Base-by-base conservation (phyloP, 2,329 filamentous ascomycete genomes). In the Colletotrichum euphorbiae region DNA sequence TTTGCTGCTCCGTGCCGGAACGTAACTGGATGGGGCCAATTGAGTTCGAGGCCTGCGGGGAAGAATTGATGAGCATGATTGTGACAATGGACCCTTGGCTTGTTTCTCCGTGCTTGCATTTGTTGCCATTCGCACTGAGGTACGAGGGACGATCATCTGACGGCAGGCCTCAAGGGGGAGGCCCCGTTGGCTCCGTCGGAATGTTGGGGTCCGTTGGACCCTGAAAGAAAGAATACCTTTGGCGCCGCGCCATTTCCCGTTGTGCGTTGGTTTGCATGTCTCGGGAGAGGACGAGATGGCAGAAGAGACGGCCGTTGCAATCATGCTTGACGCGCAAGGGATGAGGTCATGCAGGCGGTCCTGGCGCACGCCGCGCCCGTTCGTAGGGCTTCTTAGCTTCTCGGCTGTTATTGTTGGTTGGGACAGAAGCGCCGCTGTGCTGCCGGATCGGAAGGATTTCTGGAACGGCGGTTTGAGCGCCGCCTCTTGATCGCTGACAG, bases 281-380 rank as follows among this genome's bases (percentile, higher is more conserved):
- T 67, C 64, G 61, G 58, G 64, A 63, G 40, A 50, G 3, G 40
- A 63, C 33, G 21, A 21, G 31, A 57, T 21, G 40, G 52, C 15
- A 51, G 48, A 31, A 51, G 59, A 55, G 50, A 45, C 38, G 51
- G 58, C 46, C 45, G 58, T 61, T 52, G 58, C 24, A 45, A 58
- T 15, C 36, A 52, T 52, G 64, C 64, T 67, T 67, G 52, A 67
- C 59, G 38, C 59, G 38, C 52, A 67, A 64, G 45, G 38, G 46
- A 55, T 67, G 64, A 67, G 64, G 64, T 64, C 59, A 67, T 58
- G 17, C 15, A 28, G 28, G 24, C 19, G 59, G 51, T 13, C 28
- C 51, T 17, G 59, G 52, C 52, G 59, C 28, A 45, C 45, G 36
- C 45, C 42, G 17, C 63, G 58, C 50, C 50, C 50, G 13, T 36